phyloP scores from a whole-genome alignment of 2,329 filamentous ascomycete genomes.

The Colletotrichum acutatum region DNA sequence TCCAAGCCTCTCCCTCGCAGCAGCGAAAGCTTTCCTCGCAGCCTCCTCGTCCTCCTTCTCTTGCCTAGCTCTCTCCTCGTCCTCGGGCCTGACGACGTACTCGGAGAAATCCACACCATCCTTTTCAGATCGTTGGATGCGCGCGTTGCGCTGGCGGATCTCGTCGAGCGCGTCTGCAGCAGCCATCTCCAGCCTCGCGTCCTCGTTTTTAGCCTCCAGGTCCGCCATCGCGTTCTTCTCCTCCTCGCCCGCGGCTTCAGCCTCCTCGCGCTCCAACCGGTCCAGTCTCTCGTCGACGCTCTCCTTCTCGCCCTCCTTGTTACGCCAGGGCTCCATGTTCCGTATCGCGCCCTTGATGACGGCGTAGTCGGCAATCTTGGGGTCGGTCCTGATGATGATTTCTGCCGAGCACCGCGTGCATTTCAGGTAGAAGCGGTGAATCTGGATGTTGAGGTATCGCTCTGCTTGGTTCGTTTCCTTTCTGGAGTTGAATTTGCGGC shows the following conservation, averaged over 20 bases:
- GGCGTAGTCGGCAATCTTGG: slow-evolving; percentile 93
- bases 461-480: slow-evolving; percentile 92
- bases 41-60: slow-evolving; percentile 88
- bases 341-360: slow-evolving; percentile 84
- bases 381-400: slow-evolving; percentile 94
- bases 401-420: slow-evolving; percentile 80
- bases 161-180: slow-evolving; percentile 96
- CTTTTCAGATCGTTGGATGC: slow-evolving; percentile 80
- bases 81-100: slow-evolving; percentile 62
- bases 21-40: slow-evolving; percentile 81
- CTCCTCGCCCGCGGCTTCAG: slow-evolving; percentile 68
- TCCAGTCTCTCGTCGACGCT: slow-evolving; percentile 90
- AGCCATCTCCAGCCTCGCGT: slow-evolving; percentile 95
- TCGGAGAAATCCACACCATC: slow-evolving; percentile 72
- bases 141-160: slow-evolving; percentile 90
- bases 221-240: slow-evolving; percentile 95
- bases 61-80: slow-evolving; percentile 71
- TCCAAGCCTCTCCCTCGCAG: slow-evolving; percentile 66
- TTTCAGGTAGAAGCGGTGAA: slow-evolving; percentile 83
- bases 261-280: slow-evolving; percentile 81
- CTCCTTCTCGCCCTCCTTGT: slow-evolving; percentile 72
- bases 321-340: slow-evolving; percentile 92
- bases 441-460: slow-evolving; percentile 87
- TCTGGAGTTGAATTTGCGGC: slow-evolving; percentile 93
- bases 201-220: slow-evolving; percentile 90